Evolutionary conservation across 345 rosid genomes (phyloP), one percentile per base, ranked within the genome.

Genomic region (Raphanus sativus): DNA sequence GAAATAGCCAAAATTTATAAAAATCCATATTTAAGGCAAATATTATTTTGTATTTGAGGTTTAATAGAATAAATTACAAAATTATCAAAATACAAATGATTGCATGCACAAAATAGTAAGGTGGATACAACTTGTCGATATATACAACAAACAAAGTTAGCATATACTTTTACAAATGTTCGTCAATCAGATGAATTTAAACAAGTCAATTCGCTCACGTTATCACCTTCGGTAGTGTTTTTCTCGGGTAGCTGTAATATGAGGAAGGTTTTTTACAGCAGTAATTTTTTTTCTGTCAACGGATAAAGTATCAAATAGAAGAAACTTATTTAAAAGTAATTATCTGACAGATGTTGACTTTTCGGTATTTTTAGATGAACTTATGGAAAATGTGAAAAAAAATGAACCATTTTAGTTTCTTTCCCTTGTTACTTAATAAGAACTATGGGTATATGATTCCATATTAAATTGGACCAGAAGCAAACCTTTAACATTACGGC

Each of bases 261-360:
- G 77, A 55, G 77, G 77, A 28, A 65, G 77, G 71, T 16, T 38
- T 55, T 54, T 15, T 6, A 74, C 56, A 26, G 29, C 65, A 36
- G 25, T 10, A 26, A 65, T 34, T 55, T 55, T 55, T 55, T n/a
- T 3, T 13, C 8, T 56, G 42, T 65, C 77, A 34, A 65, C 30
- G 10, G 33, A 21, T 29, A 29, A 4, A 13, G 65, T 61, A 29
- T 13, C 36, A 13, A 52, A 52, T 15, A 28, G 2, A 0, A 45
- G 4, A 58, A 21, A 21, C 0, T 21, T 21, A 21, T 21, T 21
- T 21, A 9, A 40, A 40, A 26, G 1, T 8, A 2, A 50, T 12
- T 30, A 62, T 73, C 24, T 73, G 52, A 7, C 54, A 11, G 1
- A 54, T 54, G 8, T 74, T 74, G 71, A 74, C 77, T 3, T 34